Percentiles rank a stretch among this genome's conserved stretches.
Conservation (phyloP, 805 yeast species). For the Candida verbasci region DNA sequence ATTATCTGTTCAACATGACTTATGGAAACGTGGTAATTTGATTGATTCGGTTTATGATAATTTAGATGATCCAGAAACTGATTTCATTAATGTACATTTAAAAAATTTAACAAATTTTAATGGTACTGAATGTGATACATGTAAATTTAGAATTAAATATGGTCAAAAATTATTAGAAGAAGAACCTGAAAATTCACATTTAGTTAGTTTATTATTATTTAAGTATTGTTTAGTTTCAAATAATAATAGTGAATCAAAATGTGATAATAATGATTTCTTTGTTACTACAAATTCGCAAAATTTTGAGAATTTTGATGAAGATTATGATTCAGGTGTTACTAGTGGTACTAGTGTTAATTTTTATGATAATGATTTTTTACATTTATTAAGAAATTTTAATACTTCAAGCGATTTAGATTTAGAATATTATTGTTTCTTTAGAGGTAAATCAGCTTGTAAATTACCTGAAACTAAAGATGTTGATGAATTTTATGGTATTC, state of each 20-base stretch:
- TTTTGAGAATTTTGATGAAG: constrained; percentile 14
- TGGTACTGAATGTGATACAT: constrained; percentile 31
- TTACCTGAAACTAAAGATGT: constrained; percentile 51
- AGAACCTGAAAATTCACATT: constrained; percentile 30
- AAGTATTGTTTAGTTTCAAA: constrained; percentile 28
- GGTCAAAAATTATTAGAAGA: constrained; percentile 22
- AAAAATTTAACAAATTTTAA: constrained; percentile 23
- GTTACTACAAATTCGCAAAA: constrained; percentile 28
- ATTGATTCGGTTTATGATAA: constrained; percentile 23
- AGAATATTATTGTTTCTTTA: constrained; percentile 53
- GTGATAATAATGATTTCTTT: constrained; percentile 35
- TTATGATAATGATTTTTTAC: constrained; percentile 36
- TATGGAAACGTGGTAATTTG: constrained; percentile 16
- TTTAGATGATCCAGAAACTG: constrained; percentile 21
- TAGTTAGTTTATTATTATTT: constrained; percentile 32
- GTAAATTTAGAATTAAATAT: constrained; percentile 32
- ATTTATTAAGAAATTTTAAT: constrained; percentile 32
- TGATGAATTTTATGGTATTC: constrained; percentile 26
- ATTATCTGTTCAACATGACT: constrained; percentile 18
- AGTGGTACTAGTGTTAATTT: constrained; percentile 27
- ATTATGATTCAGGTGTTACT: constrained; percentile 19
- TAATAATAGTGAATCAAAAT: constrained; percentile 24
- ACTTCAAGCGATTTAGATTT: constrained; percentile 32
- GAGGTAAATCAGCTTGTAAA: constrained; percentile 37
- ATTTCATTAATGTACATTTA: constrained; percentile 25